Evolutionary conservation across 2,329 filamentous ascomycete species (phyloP), one percentile per base, ranked within the genome.

Genomic region (Phoma herbarum): DNA sequence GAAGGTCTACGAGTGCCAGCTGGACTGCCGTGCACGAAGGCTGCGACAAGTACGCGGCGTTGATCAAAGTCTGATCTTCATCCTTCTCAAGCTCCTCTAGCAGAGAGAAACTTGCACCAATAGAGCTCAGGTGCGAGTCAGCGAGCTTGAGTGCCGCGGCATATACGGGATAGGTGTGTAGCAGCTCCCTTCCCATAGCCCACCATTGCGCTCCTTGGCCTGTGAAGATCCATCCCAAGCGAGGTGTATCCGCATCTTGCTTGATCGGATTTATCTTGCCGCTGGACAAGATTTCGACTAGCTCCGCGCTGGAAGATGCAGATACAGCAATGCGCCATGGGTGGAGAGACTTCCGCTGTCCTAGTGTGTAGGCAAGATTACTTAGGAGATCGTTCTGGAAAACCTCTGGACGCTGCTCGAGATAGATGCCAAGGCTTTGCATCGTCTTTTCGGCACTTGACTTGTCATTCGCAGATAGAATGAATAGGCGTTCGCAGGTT

Each of bases 141-240:
- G 41, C 41, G 14, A 43, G 41, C 41, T 43, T 26, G 5, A 43
- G 23, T n/a, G 41, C 22, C 6, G 41, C 41, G n/a, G 41, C 23
- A 26, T 43, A 43, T 5, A 43, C 22, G 1, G 41, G 41, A 23
- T 43, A 43, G 14, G 45, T 37, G 20, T 42, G 47, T 33, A n/a
- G 31, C 8, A 73, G 61, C 12, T 65, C 67, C 0, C 22, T 37
- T 1, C 64, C 71, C 70, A 75, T 75, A 10, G 39, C 45, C 1
- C 33, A 28, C 59, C 67, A 74, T 28, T 75, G 72, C 0, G 69
- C 71, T 20, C 70, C 71, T 52, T 75, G 72, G 3, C 72, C 72
- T 1, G 70, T 74, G 43, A 73, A 75, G 8, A 73, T 60, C 28
- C 28, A 57, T 9, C 53, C 50, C n/a, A 60, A 18, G 22, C 46